These are phyloP conservation scores for Beauveria rudraprayagi DNA, from an alignment of 2,329 filamentous ascomycete genomes.

Conservation along the genomic window DNA sequence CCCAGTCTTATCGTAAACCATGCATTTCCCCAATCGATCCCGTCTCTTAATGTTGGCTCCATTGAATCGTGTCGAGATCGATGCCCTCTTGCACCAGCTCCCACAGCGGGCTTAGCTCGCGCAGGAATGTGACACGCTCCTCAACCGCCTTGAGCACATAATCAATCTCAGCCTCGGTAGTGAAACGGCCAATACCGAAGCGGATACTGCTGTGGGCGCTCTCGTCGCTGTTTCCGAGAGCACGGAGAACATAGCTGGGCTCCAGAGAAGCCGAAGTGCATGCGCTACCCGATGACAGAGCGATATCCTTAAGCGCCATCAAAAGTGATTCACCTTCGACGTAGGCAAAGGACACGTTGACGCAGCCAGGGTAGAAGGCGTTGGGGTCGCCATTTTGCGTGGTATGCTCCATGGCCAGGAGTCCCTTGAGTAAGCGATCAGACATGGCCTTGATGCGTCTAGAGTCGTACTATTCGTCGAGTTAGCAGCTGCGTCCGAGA, in stretches of 20 bases:
- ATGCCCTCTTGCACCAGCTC: constrained; percentile 96
- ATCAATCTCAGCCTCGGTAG: constrained; percentile 89
- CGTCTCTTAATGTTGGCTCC: constrained; percentile 79
- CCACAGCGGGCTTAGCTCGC: constrained; percentile 93
- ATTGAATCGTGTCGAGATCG: constrained; percentile 92
- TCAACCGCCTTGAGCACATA: constrained; percentile 92
- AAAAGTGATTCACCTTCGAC: constrained; percentile 96
- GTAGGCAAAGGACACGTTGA: constrained; percentile 97
- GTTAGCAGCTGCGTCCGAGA: neutral
- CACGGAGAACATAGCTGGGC: constrained; percentile 90
- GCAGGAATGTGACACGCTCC: constrained; percentile 83
- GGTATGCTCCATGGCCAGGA: constrained; percentile 87
- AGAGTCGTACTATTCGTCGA: constrained; percentile 68
- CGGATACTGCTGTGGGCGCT: constrained; percentile 96
- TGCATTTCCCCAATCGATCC: constrained; percentile 1
- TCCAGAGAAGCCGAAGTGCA: constrained; percentile 96
- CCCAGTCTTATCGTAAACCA: constrained; percentile 6
- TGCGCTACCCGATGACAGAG: constrained; percentile 89
- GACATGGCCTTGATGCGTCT: constrained; percentile 78
- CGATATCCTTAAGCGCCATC: constrained; percentile 98
- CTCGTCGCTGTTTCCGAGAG: constrained; percentile 92
- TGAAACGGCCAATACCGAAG: constrained; percentile 96
- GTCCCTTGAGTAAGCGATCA: constrained; percentile 71
- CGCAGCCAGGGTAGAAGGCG: constrained; percentile 88
- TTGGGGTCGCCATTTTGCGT: constrained; percentile 77